Conservation (phyloP, 2,329 filamentous ascomycete genomes). For the Intubia oerlemansii region DNA sequence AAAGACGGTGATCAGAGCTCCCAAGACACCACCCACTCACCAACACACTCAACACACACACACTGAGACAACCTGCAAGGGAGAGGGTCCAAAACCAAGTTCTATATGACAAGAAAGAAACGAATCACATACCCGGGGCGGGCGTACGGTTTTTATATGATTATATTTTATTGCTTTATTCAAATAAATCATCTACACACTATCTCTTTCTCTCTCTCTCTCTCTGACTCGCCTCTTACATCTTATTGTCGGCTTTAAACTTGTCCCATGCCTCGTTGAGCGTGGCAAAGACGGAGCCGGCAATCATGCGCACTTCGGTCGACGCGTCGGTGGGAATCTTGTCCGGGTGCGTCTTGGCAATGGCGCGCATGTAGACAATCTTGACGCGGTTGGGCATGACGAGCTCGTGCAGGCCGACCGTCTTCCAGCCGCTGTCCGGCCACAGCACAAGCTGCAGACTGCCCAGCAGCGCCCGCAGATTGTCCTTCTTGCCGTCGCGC, state of each 20-base stretch:
- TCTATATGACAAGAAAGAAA: too few species aligned
- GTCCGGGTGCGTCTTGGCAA: conserved; percentile 94
- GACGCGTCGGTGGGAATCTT: conserved; percentile 51
- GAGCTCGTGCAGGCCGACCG: conserved; percentile 81
- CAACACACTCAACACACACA: too few species aligned
- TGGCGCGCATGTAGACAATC: conserved; percentile 96
- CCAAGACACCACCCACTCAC: too few species aligned
- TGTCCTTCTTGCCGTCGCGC: conserved; percentile 84
- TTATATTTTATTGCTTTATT: too few species aligned
- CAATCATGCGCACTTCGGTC: conserved; percentile 45
- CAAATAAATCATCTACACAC: too few species aligned
- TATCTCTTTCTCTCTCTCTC: too few species aligned
- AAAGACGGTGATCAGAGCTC: too few species aligned
- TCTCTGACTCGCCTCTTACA: too few species aligned
- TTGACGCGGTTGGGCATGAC: conserved; percentile 91
- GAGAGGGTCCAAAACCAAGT: too few species aligned
- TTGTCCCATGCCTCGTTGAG: conserved; percentile 56
- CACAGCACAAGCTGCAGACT: conserved; percentile 80
- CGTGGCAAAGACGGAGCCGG: conserved; percentile 42
- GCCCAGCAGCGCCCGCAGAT: conserved; percentile 67
- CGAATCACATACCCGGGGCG: too few species aligned
- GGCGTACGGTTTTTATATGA: too few species aligned
- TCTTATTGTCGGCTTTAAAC: conserved; percentile 49
- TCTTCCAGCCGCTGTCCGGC: conserved; percentile 89
- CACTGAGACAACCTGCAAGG: too few species aligned